A percentile compares a stretch with the other conserved stretches of the same genome.
phyloP scores from a whole-genome alignment of 768 basidiomycete genomes.

The Leucosporidium yakuticum region DNA sequence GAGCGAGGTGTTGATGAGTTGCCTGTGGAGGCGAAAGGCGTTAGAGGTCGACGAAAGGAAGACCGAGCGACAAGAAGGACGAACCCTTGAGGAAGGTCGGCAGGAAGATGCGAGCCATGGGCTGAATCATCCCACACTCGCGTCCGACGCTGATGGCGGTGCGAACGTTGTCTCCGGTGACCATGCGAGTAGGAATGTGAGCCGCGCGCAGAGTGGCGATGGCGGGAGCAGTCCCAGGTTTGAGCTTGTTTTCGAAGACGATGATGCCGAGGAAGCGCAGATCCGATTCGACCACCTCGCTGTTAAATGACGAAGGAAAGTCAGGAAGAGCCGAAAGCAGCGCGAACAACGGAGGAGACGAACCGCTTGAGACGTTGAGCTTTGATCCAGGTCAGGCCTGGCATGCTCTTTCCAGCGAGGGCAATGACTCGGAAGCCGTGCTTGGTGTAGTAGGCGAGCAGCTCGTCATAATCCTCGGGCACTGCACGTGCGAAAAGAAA shows the following conservation, averaged over 20 bases:
- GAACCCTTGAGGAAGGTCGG: constrained; percentile 71
- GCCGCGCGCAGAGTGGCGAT: constrained; percentile 82
- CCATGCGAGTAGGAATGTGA: constrained; percentile 92
- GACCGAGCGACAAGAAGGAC: constrained; percentile 41
- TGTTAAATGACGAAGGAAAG: constrained; percentile 40
- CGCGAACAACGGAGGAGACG: constrained; percentile 32
- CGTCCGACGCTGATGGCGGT: constrained; percentile 95
- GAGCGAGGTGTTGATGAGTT: constrained; percentile 47
- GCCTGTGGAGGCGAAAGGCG: constrained; percentile 39
- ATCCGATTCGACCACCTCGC: constrained; percentile 87
- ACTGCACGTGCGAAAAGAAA: constrained; percentile 55
- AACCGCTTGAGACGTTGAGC: constrained; percentile 94
- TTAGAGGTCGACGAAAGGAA: background rate
- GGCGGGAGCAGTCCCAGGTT: constrained; percentile 80
- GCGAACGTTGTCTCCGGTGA: constrained; percentile 93
- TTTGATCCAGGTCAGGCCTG: constrained; percentile 90
- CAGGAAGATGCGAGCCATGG: constrained; percentile 79
- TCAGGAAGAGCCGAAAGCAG: background rate
- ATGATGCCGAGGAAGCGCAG: constrained; percentile 88
- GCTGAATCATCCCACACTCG: constrained; percentile 82
- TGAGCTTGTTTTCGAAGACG: constrained; percentile 97
- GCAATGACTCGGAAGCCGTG: constrained; percentile 97
- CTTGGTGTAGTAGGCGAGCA: constrained; percentile 92
- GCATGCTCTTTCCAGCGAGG: constrained; percentile 91
- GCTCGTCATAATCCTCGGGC: constrained; percentile 90